Evolutionary conservation across 495 filamentous ascomycete genomes (phyloP), one percentile per base, ranked within the genome.

Genomic region (Cercophora sp.): DNA sequence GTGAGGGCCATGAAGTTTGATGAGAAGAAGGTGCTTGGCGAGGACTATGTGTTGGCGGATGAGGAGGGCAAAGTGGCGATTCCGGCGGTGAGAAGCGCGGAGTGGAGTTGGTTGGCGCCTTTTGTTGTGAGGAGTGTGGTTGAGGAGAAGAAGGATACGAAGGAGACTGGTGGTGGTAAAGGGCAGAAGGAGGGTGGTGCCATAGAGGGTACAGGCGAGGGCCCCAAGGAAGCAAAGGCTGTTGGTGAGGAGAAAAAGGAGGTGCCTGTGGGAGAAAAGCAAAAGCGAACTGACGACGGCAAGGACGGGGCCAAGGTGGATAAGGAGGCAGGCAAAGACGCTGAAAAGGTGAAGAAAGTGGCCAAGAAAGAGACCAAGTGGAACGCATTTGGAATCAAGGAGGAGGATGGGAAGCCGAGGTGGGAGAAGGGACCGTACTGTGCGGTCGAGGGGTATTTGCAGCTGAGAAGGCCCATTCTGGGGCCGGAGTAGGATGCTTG

Each of bases 361-460:
- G n/a, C n/a, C n/a, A n/a, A n/a, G n/a, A n/a, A n/a, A n/a, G 40
- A 44, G 10, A 31, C 45, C 11, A 13, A 32, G n/a, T 48, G 15
- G n/a, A 48, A 16, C 4, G 13, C 45, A 11, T 19, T 48, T 5
- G 45, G 18, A 6, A 34, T 48, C 4, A 19, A 25, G 22, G 53
- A 20, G 43, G 15, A 40, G n/a, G 48, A 51, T 34, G 58, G 44
- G 26, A 54, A 9, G 16, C 62, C 67, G 10, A 63, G 54, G 47
- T 67, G 66, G 19, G 62, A 75, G 41, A 23, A 48, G 11, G 62
- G 51, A 0, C 73, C 74, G 32, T 77, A 77, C 58, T 70, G 62
- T 9, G 58, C 69, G 1, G 32, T 78, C 0, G 75, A 78, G 54
- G 75, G 74, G 3, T 78, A 62, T 57, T 60, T 79, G 63, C 71